A percentile compares a stretch with the other conserved stretches of the same genome.
phyloP scores from a whole-genome alignment of 257 asterid species.

The Euphrasia confusa region DNA sequence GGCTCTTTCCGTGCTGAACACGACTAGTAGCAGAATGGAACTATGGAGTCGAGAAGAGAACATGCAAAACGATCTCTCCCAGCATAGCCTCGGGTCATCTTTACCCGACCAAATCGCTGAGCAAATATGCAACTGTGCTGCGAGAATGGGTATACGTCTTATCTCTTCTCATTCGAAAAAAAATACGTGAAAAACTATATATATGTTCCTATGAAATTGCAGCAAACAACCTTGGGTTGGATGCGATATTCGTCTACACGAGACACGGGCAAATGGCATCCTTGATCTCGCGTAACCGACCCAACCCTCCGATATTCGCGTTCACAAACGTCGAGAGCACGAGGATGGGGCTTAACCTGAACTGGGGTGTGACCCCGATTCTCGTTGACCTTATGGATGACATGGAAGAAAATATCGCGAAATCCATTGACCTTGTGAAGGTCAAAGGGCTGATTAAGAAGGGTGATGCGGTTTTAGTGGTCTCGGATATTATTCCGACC shows the following conservation, averaged over 20 bases:
- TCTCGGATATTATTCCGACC: slow-evolving; percentile 65
- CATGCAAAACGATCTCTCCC: slow-evolving; percentile 38
- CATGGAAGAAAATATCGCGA: slow-evolving; percentile 52
- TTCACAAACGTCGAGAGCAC: slow-evolving; percentile 63
- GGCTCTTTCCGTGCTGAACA: slow-evolving; percentile 63
- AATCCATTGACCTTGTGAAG: slow-evolving; percentile 51
- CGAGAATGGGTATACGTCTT: slow-evolving; percentile 60
- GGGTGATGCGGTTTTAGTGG: slow-evolving; percentile 53
- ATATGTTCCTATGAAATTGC: slow-evolving; percentile 15
- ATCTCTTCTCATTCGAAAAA: not conserved
- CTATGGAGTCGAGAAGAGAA: slow-evolving; percentile 68
- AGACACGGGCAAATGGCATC: slow-evolving; percentile 80
- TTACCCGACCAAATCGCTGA: slow-evolving; percentile 62
- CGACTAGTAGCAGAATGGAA: slow-evolving; percentile 74
- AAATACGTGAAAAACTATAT: too few species aligned
- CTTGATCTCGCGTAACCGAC: slow-evolving; percentile 69
- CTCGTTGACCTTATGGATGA: slow-evolving; percentile 66
- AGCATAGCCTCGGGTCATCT: slow-evolving; percentile 39
- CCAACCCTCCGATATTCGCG: slow-evolving; percentile 72
- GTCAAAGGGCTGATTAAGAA: slow-evolving; percentile 50
- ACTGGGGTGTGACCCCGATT: slow-evolving; percentile 75
- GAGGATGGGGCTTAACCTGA: slow-evolving; percentile 64
- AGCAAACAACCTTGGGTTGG: slow-evolving; percentile 76
- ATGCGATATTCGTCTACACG: slow-evolving; percentile 78
- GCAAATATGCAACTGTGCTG: slow-evolving; percentile 69